These are phyloP conservation scores for Yamadazyma kitorensis DNA, from an alignment of 805 yeast genomes.

Conservation along the genomic window DNA sequence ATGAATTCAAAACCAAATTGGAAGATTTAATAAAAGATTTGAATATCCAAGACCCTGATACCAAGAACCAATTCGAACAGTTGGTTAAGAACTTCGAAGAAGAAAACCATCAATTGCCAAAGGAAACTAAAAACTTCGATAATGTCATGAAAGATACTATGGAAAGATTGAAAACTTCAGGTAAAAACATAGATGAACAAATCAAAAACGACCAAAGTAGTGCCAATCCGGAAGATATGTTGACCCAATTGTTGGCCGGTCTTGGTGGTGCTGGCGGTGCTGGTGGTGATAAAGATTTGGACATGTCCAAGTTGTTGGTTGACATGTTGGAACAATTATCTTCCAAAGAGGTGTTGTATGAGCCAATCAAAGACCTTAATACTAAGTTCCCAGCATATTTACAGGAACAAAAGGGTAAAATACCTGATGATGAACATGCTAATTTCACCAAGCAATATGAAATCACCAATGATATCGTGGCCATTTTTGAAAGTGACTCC, in stretches of 20 bases:
- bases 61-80: constrained; percentile 48
- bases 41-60: constrained; percentile 50
- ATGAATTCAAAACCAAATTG: constrained; percentile 29
- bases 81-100: constrained; percentile 43
- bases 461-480: constrained; percentile 59
- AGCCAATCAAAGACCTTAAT: constrained; percentile 80
- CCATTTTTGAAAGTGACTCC: constrained; percentile 59
- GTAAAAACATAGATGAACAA: constrained; percentile 64
- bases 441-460: constrained; percentile 62
- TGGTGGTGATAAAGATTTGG: constrained; percentile 46
- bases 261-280: constrained; percentile 40
- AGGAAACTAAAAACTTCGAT: constrained; percentile 50
- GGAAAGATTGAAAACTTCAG: constrained; percentile 73
- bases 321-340: constrained; percentile 81
- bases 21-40: constrained; percentile 47
- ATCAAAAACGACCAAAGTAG: constrained; percentile 43
- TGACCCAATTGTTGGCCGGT: constrained; percentile 58
- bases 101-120: constrained; percentile 30
- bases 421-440: constrained; percentile 45
- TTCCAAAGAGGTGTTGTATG: constrained; percentile 81
- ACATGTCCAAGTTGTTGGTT: constrained; percentile 59
- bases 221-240: constrained; percentile 48
- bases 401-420: constrained; percentile 44
- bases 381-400: constrained; percentile 73
- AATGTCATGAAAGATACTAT: constrained; percentile 77